phyloP scores from a whole-genome alignment of 2,329 filamentous ascomycete species.

The Cercospora beticola region DNA sequence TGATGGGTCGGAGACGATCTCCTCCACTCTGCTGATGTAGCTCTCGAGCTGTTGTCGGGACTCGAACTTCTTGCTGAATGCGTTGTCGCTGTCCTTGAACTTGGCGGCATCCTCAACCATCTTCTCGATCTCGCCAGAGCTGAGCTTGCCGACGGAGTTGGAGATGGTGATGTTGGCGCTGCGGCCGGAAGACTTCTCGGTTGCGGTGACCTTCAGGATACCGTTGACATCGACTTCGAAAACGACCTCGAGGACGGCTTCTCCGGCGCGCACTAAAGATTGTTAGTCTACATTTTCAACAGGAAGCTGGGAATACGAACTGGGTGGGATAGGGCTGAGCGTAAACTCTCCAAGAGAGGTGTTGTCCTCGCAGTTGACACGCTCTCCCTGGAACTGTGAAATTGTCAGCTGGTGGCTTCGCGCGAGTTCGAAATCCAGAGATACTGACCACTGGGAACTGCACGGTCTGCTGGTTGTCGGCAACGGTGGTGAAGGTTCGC shows the following conservation, averaged over 20 bases:
- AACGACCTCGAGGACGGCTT: conserved; percentile 94
- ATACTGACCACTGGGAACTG: conserved; percentile 58
- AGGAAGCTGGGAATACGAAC: background rate
- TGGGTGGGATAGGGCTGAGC: conserved; percentile 67
- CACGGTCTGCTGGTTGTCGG: conserved; percentile 70
- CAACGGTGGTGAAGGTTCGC: conserved; percentile 11
- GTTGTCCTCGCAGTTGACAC: conserved; percentile 98
- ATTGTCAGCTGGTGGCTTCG: conserved; percentile 44
- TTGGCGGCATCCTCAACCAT: conserved; percentile 97
- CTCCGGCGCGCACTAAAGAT: conserved; percentile 62
- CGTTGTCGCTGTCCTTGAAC: conserved; percentile 97
- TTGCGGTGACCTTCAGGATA: conserved; percentile 93
- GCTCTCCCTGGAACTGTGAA: conserved; percentile 80
- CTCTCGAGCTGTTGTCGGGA: conserved; percentile 98
- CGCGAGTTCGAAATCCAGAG: background rate
- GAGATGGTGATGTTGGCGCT: conserved; percentile 99
- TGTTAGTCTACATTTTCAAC: background rate
- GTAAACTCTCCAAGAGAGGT: conserved; percentile 97
- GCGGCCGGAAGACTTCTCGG: conserved; percentile 97
- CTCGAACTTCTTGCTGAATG: conserved; percentile 99
- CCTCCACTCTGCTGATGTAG: conserved; percentile 97
- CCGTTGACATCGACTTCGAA: conserved; percentile 99
- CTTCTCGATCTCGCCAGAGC: conserved; percentile 88
- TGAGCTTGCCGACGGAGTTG: conserved; percentile 99
- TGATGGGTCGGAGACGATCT: conserved; percentile 95